Evolutionary conservation across 2,329 filamentous ascomycete species (phyloP), one percentile per base, ranked within the genome.

Genomic region (Mycocentrospora acerina): DNA sequence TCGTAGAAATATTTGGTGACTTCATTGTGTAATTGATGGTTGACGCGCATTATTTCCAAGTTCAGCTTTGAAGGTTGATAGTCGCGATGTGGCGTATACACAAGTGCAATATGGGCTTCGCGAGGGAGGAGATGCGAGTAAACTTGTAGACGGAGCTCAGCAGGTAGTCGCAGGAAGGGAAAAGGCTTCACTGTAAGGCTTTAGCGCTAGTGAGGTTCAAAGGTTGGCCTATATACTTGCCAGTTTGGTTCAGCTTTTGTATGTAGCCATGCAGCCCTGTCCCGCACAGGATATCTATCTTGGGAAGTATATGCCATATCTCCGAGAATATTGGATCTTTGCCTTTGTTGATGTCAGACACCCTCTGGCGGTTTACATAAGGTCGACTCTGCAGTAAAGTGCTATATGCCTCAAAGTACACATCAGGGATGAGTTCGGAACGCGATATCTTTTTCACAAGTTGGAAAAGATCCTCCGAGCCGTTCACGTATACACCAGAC

Each of bases 131-230:
- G 24, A 18, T 46, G 36, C 1, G 48, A 46, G 31, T 57, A 60
- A 0, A 57, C 26, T 2, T 52, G 41, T 2, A 58, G 46, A 2
- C 57, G 49, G 8, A 62, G 47, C 33, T 62, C 57, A 16, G 53
- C 41, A 1, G 57, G 57, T 7, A 62, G 42, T 2, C 29, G 32
- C 8, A 57, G 43, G 37, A 62, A 52, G 2, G 54, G 42, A 25
- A 60, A 59, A 2, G 51, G 41, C 13, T 46, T 38, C 10, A 51
- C 57, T 58, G 29, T 7, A 2, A 1, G 9, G 6, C 17, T 24
- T 57, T 15, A 53, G 46, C 4, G 18, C 14, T 19, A 11, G 12
- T 16, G 16, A 8, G n/a, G 14, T 22, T 9, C 6, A 19, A 7
- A n/a, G 17, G 15, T 12, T 3, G 9, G 18, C 4, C 13, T 8